Base-by-base conservation (phyloP, 441 rosid genomes). In the Syzygium syzygioides region DNA sequence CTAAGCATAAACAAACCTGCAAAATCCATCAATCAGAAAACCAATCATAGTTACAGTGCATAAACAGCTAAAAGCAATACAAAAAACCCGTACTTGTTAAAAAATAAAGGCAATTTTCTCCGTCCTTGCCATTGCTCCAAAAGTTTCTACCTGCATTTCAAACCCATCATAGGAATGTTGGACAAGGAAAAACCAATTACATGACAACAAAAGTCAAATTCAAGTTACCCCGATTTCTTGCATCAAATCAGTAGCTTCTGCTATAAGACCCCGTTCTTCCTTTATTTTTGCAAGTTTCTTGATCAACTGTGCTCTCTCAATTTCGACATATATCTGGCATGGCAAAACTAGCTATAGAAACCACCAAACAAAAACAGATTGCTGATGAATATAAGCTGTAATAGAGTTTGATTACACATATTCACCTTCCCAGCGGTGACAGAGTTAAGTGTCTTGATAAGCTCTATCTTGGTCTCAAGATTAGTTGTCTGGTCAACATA, bases 91-190 rank as follows among this genome's bases (percentile, higher is more conserved):
- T 45, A 45, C 48, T 45, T 7, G 48, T 45, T 45, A 7, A 45
- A 45, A 45, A 37, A 98, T 98, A 91, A 97, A 96, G 5, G 99
- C 98, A 87, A 98, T 96, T 94, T 98, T 98, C 95, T 98, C 99
- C 68, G 99, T 97, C 92, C 96, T 98, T 30, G 98, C 99, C 99
- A 98, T 97, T 45, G 98, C 98, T 79, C 99, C 98, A 95, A 98
- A 98, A 48, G 99, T 97, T 92, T 98, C 99, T 92, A 98, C 99
- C 99, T 98, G 93, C 59, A 86, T 66, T 56, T 25, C 88, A 91
- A 87, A 86, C 68, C 83, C 71, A 89, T 90, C 79, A 91, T 7
- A 50, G 53, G 11, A 9, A 50, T 55, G 52, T 30, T n/a, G 28
- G 56, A 28, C 56, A 26, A 71, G 30, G 64, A 37, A 85, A 86